These are phyloP conservation scores for Hypericum androsaemum DNA, from an alignment of 345 rosid genomes.

Conservation along the genomic window DNA sequence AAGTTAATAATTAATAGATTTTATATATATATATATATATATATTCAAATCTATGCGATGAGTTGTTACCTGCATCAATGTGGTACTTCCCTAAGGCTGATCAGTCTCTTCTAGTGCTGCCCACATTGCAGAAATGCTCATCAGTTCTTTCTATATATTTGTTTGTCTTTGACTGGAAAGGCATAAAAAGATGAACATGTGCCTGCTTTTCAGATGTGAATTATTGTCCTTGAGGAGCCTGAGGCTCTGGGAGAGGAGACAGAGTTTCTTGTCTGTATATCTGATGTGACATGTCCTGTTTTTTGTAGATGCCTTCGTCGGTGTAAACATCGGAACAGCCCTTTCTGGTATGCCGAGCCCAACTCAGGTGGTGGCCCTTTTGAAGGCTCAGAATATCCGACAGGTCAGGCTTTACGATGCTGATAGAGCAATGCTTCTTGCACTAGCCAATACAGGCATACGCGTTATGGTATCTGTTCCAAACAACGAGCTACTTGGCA, in stretches of 20 bases:
- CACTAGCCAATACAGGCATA: constrained; percentile 82
- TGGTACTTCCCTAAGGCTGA: not conserved
- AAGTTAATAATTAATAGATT: no score
- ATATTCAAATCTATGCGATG: no score
- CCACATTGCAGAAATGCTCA: constrained; percentile 3
- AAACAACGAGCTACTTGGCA: constrained; percentile 89
- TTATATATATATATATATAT: no score
- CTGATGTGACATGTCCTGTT: not conserved
- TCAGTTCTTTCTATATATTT: not conserved
- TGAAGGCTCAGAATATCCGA: constrained; percentile 70
- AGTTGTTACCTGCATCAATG: not conserved
- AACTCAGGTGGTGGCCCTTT: constrained; percentile 74
- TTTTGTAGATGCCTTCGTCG: constrained; percentile 61
- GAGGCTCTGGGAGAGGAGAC: not conserved
- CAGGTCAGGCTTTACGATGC: constrained; percentile 83
- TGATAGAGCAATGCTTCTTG: constrained; percentile 69
- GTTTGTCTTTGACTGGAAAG: constrained; percentile 5
- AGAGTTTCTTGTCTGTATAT: not conserved
- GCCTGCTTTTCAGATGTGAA: constrained; percentile 1
- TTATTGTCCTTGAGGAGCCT: constrained; percentile 3
- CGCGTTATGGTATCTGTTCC: constrained; percentile 83
- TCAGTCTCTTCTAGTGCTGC: not conserved
- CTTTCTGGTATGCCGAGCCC: constrained; percentile 86
- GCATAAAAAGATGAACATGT: not conserved
- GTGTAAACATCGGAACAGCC: constrained; percentile 85